phyloP scores from a whole-genome alignment of 2,329 filamentous ascomycete species.

The Orbilia javanica region DNA sequence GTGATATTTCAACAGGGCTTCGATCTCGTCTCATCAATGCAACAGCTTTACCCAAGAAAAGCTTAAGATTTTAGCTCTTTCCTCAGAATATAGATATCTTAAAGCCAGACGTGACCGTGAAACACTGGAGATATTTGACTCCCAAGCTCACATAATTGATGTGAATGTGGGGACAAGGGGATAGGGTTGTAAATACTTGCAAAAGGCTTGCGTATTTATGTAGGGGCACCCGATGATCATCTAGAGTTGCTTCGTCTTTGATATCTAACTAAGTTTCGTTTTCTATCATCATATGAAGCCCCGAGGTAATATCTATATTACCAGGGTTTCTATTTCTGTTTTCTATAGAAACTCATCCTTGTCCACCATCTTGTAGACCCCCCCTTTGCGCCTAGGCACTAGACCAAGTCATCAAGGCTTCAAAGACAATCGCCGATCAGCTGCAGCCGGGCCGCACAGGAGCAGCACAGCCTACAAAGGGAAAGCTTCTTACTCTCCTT shows the following conservation, averaged over 20 bases:
- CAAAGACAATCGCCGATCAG: constrained; percentile 5
- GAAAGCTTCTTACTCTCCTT: too few species aligned
- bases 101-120: neutral
- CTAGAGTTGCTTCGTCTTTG: constrained; percentile 12
- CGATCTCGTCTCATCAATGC: neutral
- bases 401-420: constrained; percentile 11
- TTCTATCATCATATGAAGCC: neutral
- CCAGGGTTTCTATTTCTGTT: neutral
- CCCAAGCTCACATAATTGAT: constrained; percentile 13
- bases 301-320: neutral
- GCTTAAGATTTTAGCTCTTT: neutral
- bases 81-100: neutral
- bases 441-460: neutral
- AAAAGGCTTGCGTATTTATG: neutral
- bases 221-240: neutral
- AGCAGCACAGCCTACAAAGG: neutral
- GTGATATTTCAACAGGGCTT: neutral
- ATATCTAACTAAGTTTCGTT: neutral
- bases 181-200: neutral
- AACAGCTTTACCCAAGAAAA: constrained; percentile 1
- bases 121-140: constrained; percentile 22
- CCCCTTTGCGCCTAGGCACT: too few species aligned
- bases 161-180: constrained; percentile 21
- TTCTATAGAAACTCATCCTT: neutral
- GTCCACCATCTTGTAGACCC: neutral